A percentile compares a stretch with the other conserved stretches of the same genome.
phyloP scores from a whole-genome alignment of 495 filamentous ascomycete genomes.

The Lichina pygmaea region DNA sequence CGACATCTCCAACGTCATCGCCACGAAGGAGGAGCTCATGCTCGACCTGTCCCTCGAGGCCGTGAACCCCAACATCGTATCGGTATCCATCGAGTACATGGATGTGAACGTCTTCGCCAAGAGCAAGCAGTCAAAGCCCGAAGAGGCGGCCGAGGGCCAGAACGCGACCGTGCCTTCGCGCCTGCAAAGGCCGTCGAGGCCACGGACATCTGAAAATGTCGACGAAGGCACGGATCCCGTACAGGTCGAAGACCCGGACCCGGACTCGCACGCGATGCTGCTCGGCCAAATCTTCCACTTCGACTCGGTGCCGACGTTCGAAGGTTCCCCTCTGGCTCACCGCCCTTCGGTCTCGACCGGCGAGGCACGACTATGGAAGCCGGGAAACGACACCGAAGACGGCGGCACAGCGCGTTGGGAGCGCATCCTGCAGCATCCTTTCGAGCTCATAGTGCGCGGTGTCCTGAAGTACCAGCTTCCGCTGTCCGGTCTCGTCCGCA shows the following conservation, averaged over 20 bases:
- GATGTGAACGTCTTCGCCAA: slow-evolving; percentile 86
- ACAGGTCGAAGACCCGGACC: slow-evolving; percentile 24
- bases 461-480: slow-evolving; percentile 75
- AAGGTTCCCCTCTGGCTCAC: slow-evolving; percentile 58
- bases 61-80: slow-evolving; percentile 73
- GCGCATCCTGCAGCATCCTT: slow-evolving; percentile 64
- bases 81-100: slow-evolving; percentile 55
- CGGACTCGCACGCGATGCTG: slow-evolving; percentile 55
- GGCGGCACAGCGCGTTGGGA: slow-evolving; percentile 83
- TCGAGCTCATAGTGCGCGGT: slow-evolving; percentile 73
- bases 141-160: background rate
- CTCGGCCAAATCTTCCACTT: slow-evolving; percentile 70
- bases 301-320: slow-evolving; percentile 66
- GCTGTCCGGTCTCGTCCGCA: slow-evolving; percentile 38
- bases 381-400: slow-evolving; percentile 71
- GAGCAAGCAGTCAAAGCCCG: slow-evolving; percentile 31
- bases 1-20: slow-evolving; percentile 66
- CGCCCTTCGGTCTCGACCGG: slow-evolving; percentile 39
- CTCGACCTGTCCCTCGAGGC: slow-evolving; percentile 73
- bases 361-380: slow-evolving; percentile 51
- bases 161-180: background rate
- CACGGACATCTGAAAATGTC: slow-evolving; percentile 12
- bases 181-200: background rate
- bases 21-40: slow-evolving; percentile 88
- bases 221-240: slow-evolving; percentile 53